Percentiles rank a stretch among this genome's conserved stretches.
Evolutionary conservation across 345 rosid genomes (phyloP).

Genomic region (Adansonia digitata): DNA sequence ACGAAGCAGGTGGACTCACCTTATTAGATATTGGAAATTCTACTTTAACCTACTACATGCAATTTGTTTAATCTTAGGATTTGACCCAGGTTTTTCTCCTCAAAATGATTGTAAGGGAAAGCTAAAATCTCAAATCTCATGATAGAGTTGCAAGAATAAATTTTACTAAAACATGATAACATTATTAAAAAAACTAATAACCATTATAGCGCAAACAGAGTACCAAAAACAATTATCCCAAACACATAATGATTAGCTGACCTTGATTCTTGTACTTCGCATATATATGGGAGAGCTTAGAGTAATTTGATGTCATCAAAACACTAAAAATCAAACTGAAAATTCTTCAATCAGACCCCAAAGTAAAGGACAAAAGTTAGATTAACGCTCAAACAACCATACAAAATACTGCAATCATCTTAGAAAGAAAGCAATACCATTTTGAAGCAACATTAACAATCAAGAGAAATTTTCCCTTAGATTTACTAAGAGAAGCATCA

Average conservation of each 20-base stretch:
- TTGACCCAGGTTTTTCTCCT: slow-evolving; percentile 85
- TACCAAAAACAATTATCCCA: neutral
- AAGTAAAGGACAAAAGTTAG: slow-evolving; percentile 1
- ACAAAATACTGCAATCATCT: neutral
- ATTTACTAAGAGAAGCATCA: slow-evolving; percentile 66
- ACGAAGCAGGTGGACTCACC: slow-evolving; percentile 28
- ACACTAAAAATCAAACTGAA: slow-evolving; percentile 51
- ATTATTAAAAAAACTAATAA: neutral
- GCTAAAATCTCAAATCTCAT: slow-evolving; percentile 88
- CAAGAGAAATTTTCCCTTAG: slow-evolving; percentile 79
- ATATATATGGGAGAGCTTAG: slow-evolving; percentile 73
- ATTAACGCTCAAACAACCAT: neutral
- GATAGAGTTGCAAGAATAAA: neutral
- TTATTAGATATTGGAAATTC: slow-evolving; percentile 91
- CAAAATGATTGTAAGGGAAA: slow-evolving; percentile 93
- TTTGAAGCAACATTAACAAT: slow-evolving; percentile 93
- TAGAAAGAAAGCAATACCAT: slow-evolving; percentile 41
- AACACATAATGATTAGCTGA: slow-evolving; percentile 11
- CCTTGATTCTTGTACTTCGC: slow-evolving; percentile 93
- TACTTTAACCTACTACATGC: slow-evolving; percentile 85
- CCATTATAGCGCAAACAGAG: neutral
- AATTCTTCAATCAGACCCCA: slow-evolving; percentile 15
- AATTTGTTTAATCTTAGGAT: slow-evolving; percentile 65
- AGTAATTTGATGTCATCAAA: slow-evolving; percentile 77
- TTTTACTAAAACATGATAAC: neutral